Base-by-base conservation (phyloP, 2,329 filamentous ascomycete genomes). In the Trichoderma aggressivum region DNA sequence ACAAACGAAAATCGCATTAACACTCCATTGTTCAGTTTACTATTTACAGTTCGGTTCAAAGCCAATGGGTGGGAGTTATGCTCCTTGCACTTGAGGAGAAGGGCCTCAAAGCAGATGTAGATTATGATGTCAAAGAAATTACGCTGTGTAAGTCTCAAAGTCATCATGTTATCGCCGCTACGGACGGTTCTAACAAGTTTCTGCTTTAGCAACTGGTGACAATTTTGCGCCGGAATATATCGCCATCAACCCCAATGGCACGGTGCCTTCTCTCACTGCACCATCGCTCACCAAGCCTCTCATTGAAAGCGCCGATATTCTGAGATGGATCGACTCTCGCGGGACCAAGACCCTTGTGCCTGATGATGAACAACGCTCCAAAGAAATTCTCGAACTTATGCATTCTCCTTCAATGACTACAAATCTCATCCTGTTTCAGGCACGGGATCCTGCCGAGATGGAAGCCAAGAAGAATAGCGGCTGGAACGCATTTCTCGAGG, bases 141-240 rank as follows among this genome's bases (percentile, higher is more conserved):
- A 53, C 30, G 2, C 62, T 65, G 5, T 26, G 62, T 65, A 36
- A 26, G 28, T 30, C 7, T 58, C 4, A 18, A n/a, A 11, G 18
- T 7, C 4, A 2, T 3, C 30, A 26, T 32, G 8, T 65, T 5
- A n/a, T 26, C 14, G 11, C 3, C 5, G 14, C 8, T 7, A 7
- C 10, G 18, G 4, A 10, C 11, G 10, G 3, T 26, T 3, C 62
- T 65, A 36, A 65, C 32, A 36, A 30, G 7, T 12, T 10, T 28
- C 14, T 16, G 8, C 5, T n/a, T 3, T 28, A 68, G 65, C 39
- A 32, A 39, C 70, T 10, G 74, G 72, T 3, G 72, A 74, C 16
- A 75, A 75, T 39, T 74, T 75, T 47, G 72, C 64, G 1, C 73
- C 72, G 16, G 62, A 72, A n/a, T 75, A 75, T 39, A 71, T 75